Evolutionary conservation across 129 eudicot species (phyloP), one percentile per base, ranked within the genome.

Genomic region (Helianthus tuberosus): DNA sequence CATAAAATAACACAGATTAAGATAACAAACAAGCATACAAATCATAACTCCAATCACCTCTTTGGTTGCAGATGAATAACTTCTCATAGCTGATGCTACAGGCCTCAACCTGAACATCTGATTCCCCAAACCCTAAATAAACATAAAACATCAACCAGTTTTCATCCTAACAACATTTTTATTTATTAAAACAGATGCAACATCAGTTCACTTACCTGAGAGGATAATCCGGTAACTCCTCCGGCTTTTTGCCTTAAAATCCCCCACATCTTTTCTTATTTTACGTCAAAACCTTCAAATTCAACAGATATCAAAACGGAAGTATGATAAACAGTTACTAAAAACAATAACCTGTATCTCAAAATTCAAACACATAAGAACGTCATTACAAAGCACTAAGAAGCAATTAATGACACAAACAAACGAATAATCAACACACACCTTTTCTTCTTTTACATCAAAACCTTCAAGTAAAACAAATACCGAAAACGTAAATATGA

Each of bases 41-140:
- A 15, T 27, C 20, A 68, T 43, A 3, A 44, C 46, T 39, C n/a
- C 27, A n/a, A 60, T 69, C 59, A 79, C 83, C 73, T 64, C 41
- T 72, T 79, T 79, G 36, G 71, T 55, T 64, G 82, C 72, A 7
- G 82, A 65, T 1, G 83, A 64, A 41, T 64, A 79, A 65, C 47
- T 77, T 20, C 68, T 72, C 44, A 71, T 25, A n/a, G 46, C 59
- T 20, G 82, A 72, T 54, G 77, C 38, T 25, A 64, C 5, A 64
- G 73, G 68, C 49, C 69, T 38, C 54, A 71, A 78, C 67, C 67
- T 72, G 54, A 72, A 48, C 43, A 29, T 51, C 48, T 13, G 44
- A 71, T 39, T 53, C 47, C 77, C 29, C 23, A 78, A 9, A 6
- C 58, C 72, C 77, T 71, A 15, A 43, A 61, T 38, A 39, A 64